Evolutionary conservation across 2,329 filamentous ascomycete species (phyloP).

Genomic region (Bipolaris victoriae): DNA sequence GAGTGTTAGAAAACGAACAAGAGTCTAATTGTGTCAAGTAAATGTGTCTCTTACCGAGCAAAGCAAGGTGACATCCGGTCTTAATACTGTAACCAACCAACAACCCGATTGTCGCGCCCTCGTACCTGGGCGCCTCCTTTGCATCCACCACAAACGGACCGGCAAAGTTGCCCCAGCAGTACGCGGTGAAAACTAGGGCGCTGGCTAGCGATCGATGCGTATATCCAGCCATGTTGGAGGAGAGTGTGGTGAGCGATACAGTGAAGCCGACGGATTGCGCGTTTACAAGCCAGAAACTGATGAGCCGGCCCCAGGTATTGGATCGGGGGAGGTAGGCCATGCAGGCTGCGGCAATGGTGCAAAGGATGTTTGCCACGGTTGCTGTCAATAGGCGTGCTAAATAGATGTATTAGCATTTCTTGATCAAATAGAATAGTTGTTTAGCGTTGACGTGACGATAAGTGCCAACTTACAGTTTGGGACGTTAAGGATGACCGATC

Average conservation of each 20-base stretch:
- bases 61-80: slow-evolving; percentile 41
- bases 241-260: slow-evolving; percentile 40
- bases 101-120: slow-evolving; percentile 31
- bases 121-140: slow-evolving; percentile 46
- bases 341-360: slow-evolving; percentile 29
- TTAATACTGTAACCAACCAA: slow-evolving; percentile 52
- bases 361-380: slow-evolving; percentile 37
- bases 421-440: no score
- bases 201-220: slow-evolving; percentile 64
- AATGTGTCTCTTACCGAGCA: slow-evolving; percentile 26
- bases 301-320: slow-evolving; percentile 37
- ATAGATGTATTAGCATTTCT: slow-evolving; percentile 4
- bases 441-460: no score
- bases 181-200: slow-evolving; percentile 50
- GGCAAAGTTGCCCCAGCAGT: slow-evolving; percentile 51
- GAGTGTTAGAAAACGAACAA: no score
- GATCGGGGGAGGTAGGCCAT: slow-evolving; percentile 24
- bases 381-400: slow-evolving; percentile 28
- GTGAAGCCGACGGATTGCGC: slow-evolving; percentile 53
- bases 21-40: no score
- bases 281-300: slow-evolving; percentile 48
- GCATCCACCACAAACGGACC: slow-evolving; percentile 51
- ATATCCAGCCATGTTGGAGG: slow-evolving; percentile 52
- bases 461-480: slow-evolving; percentile 28
- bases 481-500: slow-evolving; percentile 34